phyloP scores from a whole-genome alignment of 768 basidiomycete species.

The Boletus barrowsii region DNA sequence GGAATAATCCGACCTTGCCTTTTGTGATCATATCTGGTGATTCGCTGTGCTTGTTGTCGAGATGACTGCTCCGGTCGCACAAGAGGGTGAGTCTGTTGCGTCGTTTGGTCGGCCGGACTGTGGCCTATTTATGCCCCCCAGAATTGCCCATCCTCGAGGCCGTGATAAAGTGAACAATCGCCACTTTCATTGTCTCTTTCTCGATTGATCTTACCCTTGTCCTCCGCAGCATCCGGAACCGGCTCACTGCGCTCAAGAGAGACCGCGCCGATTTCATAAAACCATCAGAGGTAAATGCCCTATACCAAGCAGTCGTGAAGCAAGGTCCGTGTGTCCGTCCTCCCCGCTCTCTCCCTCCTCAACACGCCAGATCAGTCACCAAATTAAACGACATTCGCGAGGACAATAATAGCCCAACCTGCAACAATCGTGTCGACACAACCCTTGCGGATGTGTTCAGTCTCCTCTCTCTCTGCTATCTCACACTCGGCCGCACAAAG shows the following conservation, averaged over 20 bases:
- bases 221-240: conserved; percentile 78
- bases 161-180: conserved; percentile 69
- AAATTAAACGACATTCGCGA: conserved; percentile 89
- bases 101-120: not conserved
- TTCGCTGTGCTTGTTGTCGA: not conserved
- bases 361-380: conserved; percentile 55
- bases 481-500: conserved; percentile 94
- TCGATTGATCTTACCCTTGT: conserved; percentile 19
- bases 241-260: conserved; percentile 92
- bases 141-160: conserved; percentile 94
- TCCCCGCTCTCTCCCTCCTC: not conserved
- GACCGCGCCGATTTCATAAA: conserved; percentile 91
- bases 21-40: conserved; percentile 31
- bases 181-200: too few species aligned
- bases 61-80: conserved; percentile 73
- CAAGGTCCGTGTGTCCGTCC: conserved; percentile 58
- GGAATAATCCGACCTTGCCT: conserved; percentile 31
- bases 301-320: conserved; percentile 91
- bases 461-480: conserved; percentile 93
- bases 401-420: conserved; percentile 57
- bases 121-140: conserved; percentile 35
- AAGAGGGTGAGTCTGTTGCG: conserved; percentile 55
- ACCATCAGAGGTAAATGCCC: conserved; percentile 85
- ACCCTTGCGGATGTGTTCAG: conserved; percentile 95
- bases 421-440: conserved; percentile 91